Evolutionary conservation across 257 asterid genomes (phyloP).

Genomic region (Nicotiana paniculata): DNA sequence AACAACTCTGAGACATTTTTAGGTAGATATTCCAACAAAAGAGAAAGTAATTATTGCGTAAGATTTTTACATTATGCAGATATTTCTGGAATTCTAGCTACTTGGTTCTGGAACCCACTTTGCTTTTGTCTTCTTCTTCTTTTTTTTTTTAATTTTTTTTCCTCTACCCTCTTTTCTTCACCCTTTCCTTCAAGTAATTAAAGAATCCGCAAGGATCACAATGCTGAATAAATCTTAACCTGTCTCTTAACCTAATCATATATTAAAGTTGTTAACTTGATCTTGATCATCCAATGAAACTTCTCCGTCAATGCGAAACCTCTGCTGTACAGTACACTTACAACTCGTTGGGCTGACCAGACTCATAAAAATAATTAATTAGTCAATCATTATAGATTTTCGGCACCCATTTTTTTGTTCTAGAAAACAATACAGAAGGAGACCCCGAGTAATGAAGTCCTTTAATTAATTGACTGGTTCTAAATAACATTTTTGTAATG

Average conservation of each 20-base stretch:
- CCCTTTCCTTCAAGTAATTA: not conserved
- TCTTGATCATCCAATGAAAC: not conserved
- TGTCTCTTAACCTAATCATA: not conserved
- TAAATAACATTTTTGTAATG: no score
- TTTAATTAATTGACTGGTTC: not conserved
- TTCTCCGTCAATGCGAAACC: not conserved
- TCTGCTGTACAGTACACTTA: not conserved
- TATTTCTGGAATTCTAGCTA: not conserved
- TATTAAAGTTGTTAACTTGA: not conserved
- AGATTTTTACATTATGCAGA: no score
- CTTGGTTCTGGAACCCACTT: not conserved
- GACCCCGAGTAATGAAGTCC: not conserved
- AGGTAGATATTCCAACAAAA: no score
- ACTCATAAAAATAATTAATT: no score
- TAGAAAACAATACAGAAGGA: not conserved
- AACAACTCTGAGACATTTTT: no score
- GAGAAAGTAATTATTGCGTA: no score
- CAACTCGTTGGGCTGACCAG: not conserved
- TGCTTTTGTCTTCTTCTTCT: no score
- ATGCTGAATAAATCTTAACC: not conserved
- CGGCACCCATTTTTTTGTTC: not conserved
- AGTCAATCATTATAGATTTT: not conserved
- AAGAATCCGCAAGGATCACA: not conserved
- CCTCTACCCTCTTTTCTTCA: not conserved
- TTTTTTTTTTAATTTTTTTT: no score